Conservation (phyloP, 805 yeast genomes). For the Candida boleticola region DNA sequence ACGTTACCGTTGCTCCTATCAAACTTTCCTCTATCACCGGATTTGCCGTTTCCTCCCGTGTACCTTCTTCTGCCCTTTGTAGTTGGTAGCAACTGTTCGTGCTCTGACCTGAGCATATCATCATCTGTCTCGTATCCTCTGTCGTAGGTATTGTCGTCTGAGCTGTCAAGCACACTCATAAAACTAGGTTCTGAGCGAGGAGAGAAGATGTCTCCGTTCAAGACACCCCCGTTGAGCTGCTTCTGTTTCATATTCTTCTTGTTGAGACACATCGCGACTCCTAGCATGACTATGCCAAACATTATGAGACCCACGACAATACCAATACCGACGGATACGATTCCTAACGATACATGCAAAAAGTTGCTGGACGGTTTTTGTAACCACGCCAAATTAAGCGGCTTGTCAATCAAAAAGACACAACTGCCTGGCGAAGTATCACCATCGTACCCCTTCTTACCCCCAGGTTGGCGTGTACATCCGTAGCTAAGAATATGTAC, state of each 20-base stretch:
- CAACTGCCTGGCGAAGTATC: slow-evolving; percentile 35
- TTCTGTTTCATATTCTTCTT: slow-evolving; percentile 6
- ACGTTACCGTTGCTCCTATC: no score
- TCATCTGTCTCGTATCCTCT: slow-evolving; percentile 45
- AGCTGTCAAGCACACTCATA: slow-evolving; percentile 36
- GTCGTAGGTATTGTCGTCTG: slow-evolving; percentile 27
- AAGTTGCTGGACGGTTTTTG: slow-evolving; percentile 39
- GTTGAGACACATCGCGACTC: slow-evolving; percentile 18
- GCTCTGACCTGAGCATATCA: slow-evolving; percentile 31
- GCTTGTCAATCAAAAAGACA: slow-evolving; percentile 63
- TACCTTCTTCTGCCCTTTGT: slow-evolving; percentile 15
- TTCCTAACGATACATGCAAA: slow-evolving; percentile 61
- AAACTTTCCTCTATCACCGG: neutral
- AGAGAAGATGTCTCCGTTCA: slow-evolving; percentile 3
- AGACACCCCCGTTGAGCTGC: neutral
- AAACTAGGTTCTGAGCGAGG: slow-evolving; percentile 23
- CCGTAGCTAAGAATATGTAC: slow-evolving; percentile 63
- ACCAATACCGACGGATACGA: slow-evolving; percentile 67
- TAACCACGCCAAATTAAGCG: slow-evolving; percentile 66
- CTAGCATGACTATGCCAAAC: slow-evolving; percentile 22
- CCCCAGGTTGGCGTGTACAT: slow-evolving; percentile 35
- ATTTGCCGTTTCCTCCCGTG: slow-evolving; percentile 16
- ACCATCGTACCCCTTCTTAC: neutral
- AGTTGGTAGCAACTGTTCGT: slow-evolving; percentile 28
- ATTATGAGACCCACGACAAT: slow-evolving; percentile 57